These are phyloP conservation scores for Teratosphaeria nubilosa DNA, from an alignment of 2,329 filamentous ascomycete species.

Conservation along the genomic window DNA sequence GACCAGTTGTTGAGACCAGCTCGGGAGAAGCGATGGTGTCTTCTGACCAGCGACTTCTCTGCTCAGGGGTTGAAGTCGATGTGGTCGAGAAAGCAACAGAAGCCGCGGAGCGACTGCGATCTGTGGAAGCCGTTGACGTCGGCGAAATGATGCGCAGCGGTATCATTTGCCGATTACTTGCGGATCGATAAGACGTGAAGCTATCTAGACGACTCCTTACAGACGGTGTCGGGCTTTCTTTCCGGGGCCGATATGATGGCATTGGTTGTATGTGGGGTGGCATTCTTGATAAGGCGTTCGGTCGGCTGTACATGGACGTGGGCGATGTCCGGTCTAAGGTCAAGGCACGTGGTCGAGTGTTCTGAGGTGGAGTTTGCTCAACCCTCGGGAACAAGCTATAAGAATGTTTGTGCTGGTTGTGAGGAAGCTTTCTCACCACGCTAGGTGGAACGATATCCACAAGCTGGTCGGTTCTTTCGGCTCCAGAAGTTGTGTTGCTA, in stretches of 20 bases:
- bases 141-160: constrained; percentile 16
- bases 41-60: constrained; percentile 18
- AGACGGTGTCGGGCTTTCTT: constrained; percentile 17
- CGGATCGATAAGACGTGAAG: constrained; percentile 12
- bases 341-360: neutral
- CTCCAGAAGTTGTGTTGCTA: constrained; percentile 3
- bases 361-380: neutral
- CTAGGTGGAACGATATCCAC: constrained; percentile 9
- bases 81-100: neutral
- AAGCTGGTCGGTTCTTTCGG: constrained; percentile 6
- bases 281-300: neutral
- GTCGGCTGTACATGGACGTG: neutral
- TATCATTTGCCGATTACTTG: constrained; percentile 4
- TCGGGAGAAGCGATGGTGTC: constrained; percentile 18
- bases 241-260: constrained; percentile 16
- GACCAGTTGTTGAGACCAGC: constrained; percentile 8
- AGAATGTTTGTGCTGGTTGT: constrained; percentile 7
- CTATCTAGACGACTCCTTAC: constrained; percentile 19
- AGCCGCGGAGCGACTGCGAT: neutral
- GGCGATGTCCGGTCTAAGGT: constrained; percentile 1
- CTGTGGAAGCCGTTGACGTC: constrained; percentile 1
- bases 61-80: constrained; percentile 1
- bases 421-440: constrained; percentile 1
- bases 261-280: constrained; percentile 8
- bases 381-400: constrained; percentile 19